A percentile compares a stretch with the other conserved stretches of the same genome.
Conservation (phyloP, 139 green algal genomes). For the Zygnema circumcarinatum region DNA sequence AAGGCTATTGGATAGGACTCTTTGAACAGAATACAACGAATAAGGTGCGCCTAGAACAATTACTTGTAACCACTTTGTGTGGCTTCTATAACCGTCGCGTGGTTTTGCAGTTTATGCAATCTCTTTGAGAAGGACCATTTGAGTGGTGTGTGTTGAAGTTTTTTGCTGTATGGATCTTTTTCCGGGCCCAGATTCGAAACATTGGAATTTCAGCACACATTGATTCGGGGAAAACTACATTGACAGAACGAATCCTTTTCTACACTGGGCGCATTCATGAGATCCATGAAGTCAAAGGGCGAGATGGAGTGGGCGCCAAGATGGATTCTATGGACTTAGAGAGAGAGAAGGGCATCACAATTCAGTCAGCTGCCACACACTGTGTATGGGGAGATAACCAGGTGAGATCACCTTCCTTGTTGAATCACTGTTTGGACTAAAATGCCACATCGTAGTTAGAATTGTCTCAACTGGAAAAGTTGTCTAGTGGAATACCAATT, state of each 20-base stretch:
- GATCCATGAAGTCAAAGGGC: constrained; percentile 97
- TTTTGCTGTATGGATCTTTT: not conserved
- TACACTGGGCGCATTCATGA: constrained; percentile 96
- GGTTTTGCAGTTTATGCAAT: too few relatives aligned
- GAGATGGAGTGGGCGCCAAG: constrained; percentile 97
- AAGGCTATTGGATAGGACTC: too few relatives aligned
- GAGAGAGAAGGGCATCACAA: constrained; percentile 99
- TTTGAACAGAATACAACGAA: too few relatives aligned
- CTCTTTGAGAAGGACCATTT: too few relatives aligned
- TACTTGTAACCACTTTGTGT: too few relatives aligned
- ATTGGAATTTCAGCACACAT: constrained; percentile 99
- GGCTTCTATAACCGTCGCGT: too few relatives aligned
- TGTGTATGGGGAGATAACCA: constrained; percentile 88
- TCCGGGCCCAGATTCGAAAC: constrained; percentile 75
- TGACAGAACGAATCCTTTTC: constrained; percentile 97
- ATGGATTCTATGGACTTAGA: constrained; percentile 99
- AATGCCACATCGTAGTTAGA: too few relatives aligned
- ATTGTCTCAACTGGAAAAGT: too few relatives aligned
- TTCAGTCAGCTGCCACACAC: constrained; percentile 93
- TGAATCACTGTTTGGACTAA: constrained; percentile 95
- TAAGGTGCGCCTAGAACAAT: too few relatives aligned
- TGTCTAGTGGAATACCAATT: too few relatives aligned
- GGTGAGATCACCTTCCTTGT: constrained; percentile 66
- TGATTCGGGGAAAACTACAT: constrained; percentile 97
- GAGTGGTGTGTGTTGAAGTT: too few relatives aligned